Conservation (phyloP, 805 yeast genomes). For the Sungouiella thailandica region DNA sequence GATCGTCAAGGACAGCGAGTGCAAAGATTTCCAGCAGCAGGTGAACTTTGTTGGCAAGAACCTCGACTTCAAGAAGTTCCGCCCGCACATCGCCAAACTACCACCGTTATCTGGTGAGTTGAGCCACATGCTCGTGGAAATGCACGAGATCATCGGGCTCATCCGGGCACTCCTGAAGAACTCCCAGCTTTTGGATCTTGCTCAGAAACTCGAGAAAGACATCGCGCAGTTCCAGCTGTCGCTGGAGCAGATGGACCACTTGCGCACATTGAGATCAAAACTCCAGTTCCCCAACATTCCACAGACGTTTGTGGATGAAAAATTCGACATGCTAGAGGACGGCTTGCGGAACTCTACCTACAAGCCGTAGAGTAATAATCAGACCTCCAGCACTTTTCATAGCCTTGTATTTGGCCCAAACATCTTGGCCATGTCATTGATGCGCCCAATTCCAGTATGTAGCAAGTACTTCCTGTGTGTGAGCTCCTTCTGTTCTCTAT, state of each 20-base stretch:
- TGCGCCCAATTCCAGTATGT: slow-evolving; percentile 25
- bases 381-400: background rate
- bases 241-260: slow-evolving; percentile 7
- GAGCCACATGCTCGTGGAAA: slow-evolving; percentile 8
- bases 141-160: slow-evolving; percentile 10
- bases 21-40: slow-evolving; percentile 20
- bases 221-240: slow-evolving; percentile 7
- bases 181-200: slow-evolving; percentile 4
- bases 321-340: slow-evolving; percentile 8
- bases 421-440: slow-evolving; percentile 20
- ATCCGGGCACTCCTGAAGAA: slow-evolving; percentile 9
- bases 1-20: slow-evolving; percentile 17
- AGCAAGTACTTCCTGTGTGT: slow-evolving; percentile 34
- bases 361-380: slow-evolving; percentile 1
- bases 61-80: slow-evolving; percentile 25
- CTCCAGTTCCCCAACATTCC: slow-evolving; percentile 1
- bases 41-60: slow-evolving; percentile 28
- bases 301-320: slow-evolving; percentile 4
- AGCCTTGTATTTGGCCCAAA: slow-evolving; percentile 15
- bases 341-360: slow-evolving; percentile 10
- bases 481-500: slow-evolving; percentile 23
- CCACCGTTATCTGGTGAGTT: slow-evolving; percentile 12
- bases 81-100: slow-evolving; percentile 13
- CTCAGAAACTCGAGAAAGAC: slow-evolving; percentile 8
- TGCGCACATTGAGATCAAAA: slow-evolving; percentile 5